phyloP scores from a whole-genome alignment of 768 basidiomycete species.

The Lentinula sp. region DNA sequence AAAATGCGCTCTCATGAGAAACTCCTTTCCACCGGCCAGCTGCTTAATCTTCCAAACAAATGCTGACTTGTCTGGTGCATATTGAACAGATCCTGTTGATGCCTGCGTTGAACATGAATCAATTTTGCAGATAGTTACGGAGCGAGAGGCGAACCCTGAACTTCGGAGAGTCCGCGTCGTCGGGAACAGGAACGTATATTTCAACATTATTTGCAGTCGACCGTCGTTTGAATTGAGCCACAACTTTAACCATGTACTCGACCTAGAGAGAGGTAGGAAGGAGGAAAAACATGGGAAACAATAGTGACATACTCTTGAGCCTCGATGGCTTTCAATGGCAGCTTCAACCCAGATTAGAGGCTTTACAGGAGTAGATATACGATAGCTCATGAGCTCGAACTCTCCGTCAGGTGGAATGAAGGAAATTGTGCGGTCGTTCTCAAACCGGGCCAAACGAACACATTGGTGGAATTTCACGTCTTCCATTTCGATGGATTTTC shows the following conservation, averaged over 20 bases:
- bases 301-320: slow-evolving; percentile 21
- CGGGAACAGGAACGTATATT: slow-evolving; percentile 97
- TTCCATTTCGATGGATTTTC: slow-evolving; percentile 99
- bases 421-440: slow-evolving; percentile 97
- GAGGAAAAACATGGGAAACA: neutral
- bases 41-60: slow-evolving; percentile 99
- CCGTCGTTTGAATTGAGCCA: slow-evolving; percentile 95
- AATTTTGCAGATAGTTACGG: neutral
- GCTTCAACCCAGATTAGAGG: slow-evolving; percentile 98
- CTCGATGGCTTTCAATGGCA: slow-evolving; percentile 88
- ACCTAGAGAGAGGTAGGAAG: slow-evolving; percentile 48
- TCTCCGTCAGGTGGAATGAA: slow-evolving; percentile 99
- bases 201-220: slow-evolving; percentile 99
- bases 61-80: slow-evolving; percentile 95
- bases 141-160: slow-evolving; percentile 66
- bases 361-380: slow-evolving; percentile 94
- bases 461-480: slow-evolving; percentile 99
- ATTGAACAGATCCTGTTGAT: slow-evolving; percentile 91
- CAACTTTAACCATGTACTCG: slow-evolving; percentile 93
- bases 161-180: slow-evolving; percentile 96
- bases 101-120: slow-evolving; percentile 44
- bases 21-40: slow-evolving; percentile 91
- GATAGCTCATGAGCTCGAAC: slow-evolving; percentile 88
- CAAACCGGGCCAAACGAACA: slow-evolving; percentile 93
- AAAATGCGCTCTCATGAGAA: slow-evolving; percentile 97